Base-by-base conservation (phyloP, 495 filamentous ascomycete genomes). In the Aspergillus olivimuriae region DNA sequence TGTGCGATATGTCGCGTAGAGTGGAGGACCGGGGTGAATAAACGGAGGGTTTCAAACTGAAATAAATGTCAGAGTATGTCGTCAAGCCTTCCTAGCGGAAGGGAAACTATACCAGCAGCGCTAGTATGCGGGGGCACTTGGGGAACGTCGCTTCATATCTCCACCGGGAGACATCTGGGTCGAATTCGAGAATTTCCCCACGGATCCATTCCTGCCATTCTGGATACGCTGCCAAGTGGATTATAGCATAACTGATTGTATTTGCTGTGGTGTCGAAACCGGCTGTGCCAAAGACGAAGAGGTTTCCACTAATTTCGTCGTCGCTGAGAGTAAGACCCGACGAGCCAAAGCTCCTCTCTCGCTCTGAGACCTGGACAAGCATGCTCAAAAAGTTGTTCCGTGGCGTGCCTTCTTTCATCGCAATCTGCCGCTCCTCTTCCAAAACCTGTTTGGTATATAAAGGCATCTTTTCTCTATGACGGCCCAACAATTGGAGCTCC, bases 311-410 rank as follows among this genome's bases (percentile, higher is more conserved):
- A 35, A 45, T 24, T 5, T 50, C 41, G 1, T 34, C 38, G 2
- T 20, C 8, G 0, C 36, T 6, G 4, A 50, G 14, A 1, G n/a
- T n/a, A n/a, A n/a, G n/a, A n/a, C n/a, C n/a, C n/a, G n/a, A n/a
- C n/a, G n/a, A n/a, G n/a, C n/a, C n/a, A n/a, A n/a, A n/a, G n/a
- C n/a, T n/a, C 19, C 9, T 69, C 61, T 48, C 58, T 22, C 57
- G 40, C 14, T 68, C 57, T 1, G 70, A 68, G 9, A 62, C 57
- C 34, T 62, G 52, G 4, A 72, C 43, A 8, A 71, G 52, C 39
- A 63, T 50, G 33, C 62, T 63, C 26, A 72, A 50, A n/a, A 73
- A 44, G 36, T 68, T 71, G 26, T 57, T 47, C 1, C 50, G 54
- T 3, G 45, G 21, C 10, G 8, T 45, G n/a, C 39, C 45, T 30